Conservation (phyloP, 1,284 basidiomycete genomes). For the Malassezia globosa region DNA sequence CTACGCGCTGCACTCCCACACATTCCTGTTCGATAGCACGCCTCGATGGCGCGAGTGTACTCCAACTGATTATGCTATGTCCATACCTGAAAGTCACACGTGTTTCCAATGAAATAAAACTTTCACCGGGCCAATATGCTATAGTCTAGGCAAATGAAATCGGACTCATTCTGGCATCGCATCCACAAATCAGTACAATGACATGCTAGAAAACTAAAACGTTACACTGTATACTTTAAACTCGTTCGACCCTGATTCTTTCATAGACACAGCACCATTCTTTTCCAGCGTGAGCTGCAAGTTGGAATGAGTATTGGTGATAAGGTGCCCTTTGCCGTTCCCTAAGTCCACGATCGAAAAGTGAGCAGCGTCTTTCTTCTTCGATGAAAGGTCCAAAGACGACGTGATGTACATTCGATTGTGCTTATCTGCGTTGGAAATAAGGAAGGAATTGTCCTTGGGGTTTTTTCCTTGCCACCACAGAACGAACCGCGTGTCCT, state of each 20-base stretch:
- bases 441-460: slow-evolving; percentile 12
- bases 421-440: slow-evolving; percentile 4
- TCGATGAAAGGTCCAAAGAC: neutral
- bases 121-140: too few relatives aligned
- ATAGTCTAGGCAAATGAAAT: too few relatives aligned
- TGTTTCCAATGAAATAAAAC: too few relatives aligned
- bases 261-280: neutral
- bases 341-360: slow-evolving; percentile 13
- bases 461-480: slow-evolving; percentile 10
- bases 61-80: too few relatives aligned
- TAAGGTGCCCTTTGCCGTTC: slow-evolving; percentile 17
- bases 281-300: slow-evolving; percentile 7
- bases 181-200: too few relatives aligned
- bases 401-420: slow-evolving; percentile 11
- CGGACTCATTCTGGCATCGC: too few relatives aligned
- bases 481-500: slow-evolving; percentile 14
- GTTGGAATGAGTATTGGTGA: neutral
- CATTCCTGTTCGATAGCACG: too few relatives aligned
- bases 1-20: too few relatives aligned
- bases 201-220: too few relatives aligned
- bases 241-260: neutral
- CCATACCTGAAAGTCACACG: too few relatives aligned
- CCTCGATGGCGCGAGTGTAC: too few relatives aligned
- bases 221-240: slow-evolving; percentile 14
- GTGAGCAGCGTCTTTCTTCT: slow-evolving; percentile 7